Conservation (phyloP, 345 rosid genomes). For the Euphorbia lathyris region DNA sequence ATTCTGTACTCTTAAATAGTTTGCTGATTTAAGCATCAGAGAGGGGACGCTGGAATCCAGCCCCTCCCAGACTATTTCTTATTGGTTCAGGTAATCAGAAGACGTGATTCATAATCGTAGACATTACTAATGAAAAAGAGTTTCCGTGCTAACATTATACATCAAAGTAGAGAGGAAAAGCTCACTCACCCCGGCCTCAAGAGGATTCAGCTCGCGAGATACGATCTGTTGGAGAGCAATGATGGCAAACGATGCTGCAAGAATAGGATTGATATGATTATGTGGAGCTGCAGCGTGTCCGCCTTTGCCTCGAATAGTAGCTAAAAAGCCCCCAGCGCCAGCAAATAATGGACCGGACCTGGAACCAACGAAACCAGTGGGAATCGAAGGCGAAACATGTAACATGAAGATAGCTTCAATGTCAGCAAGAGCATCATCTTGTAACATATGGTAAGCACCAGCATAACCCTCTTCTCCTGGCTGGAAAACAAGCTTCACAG, state of each 20-base stretch:
- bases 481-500: conserved; percentile 73
- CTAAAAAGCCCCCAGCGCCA: conserved; percentile 52
- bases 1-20: too few species aligned
- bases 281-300: conserved; percentile 63
- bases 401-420: conserved; percentile 50
- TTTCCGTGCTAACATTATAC: too few species aligned
- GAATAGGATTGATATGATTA: conserved; percentile 51
- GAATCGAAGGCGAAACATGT: conserved; percentile 52
- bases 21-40: too few species aligned
- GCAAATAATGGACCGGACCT: conserved; percentile 63
- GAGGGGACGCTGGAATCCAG: too few species aligned
- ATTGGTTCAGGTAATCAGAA: too few species aligned
- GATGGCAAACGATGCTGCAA: conserved; percentile 59
- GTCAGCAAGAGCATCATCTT: conserved; percentile 54
- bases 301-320: conserved; percentile 55
- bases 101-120: too few species aligned
- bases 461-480: conserved; percentile 74
- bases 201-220: conserved; percentile 66
- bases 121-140: too few species aligned
- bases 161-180: conserved; percentile 4
- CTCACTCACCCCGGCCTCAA: conserved; percentile 56
- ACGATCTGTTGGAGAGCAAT: conserved; percentile 69
- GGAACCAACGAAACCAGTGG: conserved; percentile 50
- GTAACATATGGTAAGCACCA: conserved; percentile 66
- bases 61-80: too few species aligned